phyloP scores from a whole-genome alignment of 208 protist species.

The Dictyostelium gargantuum region DNA sequence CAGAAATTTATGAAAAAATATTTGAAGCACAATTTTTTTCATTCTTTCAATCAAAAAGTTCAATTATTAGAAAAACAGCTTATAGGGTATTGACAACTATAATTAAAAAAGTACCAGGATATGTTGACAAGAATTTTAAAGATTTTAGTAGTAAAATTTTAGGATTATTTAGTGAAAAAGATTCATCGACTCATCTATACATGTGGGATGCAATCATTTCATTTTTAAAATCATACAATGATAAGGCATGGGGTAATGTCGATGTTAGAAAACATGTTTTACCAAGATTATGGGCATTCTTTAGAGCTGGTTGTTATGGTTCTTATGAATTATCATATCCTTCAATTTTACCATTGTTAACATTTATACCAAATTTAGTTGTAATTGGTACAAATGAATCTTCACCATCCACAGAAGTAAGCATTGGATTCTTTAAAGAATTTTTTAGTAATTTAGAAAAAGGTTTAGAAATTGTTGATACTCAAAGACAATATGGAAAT shows the following conservation, averaged over 20 bases:
- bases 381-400: background rate
- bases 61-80: slow-evolving; percentile 45
- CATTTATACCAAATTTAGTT: slow-evolving; percentile 10
- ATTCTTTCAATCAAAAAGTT: slow-evolving; percentile 58
- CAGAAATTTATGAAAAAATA: slow-evolving; percentile 42
- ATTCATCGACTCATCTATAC: slow-evolving; percentile 39
- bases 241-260: slow-evolving; percentile 3
- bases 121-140: slow-evolving; percentile 35
- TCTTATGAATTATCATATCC: slow-evolving; percentile 29
- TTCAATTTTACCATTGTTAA: slow-evolving; percentile 37
- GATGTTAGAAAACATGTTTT: slow-evolving; percentile 52
- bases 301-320: slow-evolving; percentile 16
- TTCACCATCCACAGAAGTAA: background rate
- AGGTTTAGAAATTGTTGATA: slow-evolving; percentile 8
- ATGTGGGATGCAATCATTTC: slow-evolving; percentile 54
- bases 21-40: slow-evolving; percentile 55
- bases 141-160: slow-evolving; percentile 22
- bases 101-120: background rate
- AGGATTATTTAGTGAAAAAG: slow-evolving; percentile 42
- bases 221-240: slow-evolving; percentile 24
- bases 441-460: slow-evolving; percentile 18
- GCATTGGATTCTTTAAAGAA: slow-evolving; percentile 46
- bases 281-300: slow-evolving; percentile 54
- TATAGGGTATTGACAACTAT: slow-evolving; percentile 11
- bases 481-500: background rate